Percentiles rank a stretch among this genome's conserved stretches.
Conservation (phyloP, 176 grass and related monocot species). For the Tuctoria greenei region DNA sequence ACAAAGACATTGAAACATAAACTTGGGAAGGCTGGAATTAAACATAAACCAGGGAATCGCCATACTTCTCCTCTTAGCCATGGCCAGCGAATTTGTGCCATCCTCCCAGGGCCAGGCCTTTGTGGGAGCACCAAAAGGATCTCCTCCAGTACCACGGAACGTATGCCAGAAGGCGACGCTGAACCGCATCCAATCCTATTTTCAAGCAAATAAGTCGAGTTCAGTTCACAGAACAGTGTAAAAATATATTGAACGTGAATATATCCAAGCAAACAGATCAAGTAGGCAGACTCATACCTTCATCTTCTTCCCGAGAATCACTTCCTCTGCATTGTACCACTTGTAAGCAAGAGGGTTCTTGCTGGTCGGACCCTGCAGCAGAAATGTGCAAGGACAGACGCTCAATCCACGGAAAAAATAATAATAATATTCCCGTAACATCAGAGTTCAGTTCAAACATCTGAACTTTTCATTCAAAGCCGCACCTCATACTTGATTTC, state of each 20-base stretch:
- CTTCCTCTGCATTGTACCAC: slow-evolving; percentile 93
- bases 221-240: neutral
- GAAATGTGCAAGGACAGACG: slow-evolving; percentile 1
- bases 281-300: slow-evolving; percentile 42
- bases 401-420: neutral
- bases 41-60: slow-evolving; percentile 8
- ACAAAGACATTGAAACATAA: neutral
- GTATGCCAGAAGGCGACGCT: slow-evolving; percentile 93
- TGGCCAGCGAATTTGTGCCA: slow-evolving; percentile 80
- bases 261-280: neutral
- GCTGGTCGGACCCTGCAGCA: slow-evolving; percentile 60
- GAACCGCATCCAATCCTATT: slow-evolving; percentile 86
- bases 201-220: neutral
- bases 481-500: slow-evolving; percentile 92
- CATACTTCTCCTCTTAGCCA: slow-evolving; percentile 97
- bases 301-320: slow-evolving; percentile 96
- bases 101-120: slow-evolving; percentile 96
- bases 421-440: neutral
- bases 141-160: slow-evolving; percentile 72
- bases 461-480: neutral
- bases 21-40: neutral
- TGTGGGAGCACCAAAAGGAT: slow-evolving; percentile 83
- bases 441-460: neutral
- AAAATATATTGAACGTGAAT: neutral
- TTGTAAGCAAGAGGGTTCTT: slow-evolving; percentile 87